Percentiles rank a stretch among this genome's conserved stretches.
Conservation (phyloP, 805 yeast genomes). For the Metschnikowia kunwiensis region DNA sequence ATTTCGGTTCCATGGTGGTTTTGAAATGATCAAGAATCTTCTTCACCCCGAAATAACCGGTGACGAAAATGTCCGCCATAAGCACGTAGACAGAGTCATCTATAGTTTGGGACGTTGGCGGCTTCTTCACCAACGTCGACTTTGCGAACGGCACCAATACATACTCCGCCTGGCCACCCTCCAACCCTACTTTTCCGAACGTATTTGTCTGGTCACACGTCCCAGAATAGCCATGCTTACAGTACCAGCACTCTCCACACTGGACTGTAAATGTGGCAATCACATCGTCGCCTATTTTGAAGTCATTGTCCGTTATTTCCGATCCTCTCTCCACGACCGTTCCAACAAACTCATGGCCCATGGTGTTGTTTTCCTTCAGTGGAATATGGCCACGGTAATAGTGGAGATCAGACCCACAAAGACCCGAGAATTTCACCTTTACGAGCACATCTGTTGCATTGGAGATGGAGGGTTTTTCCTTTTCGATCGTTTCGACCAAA, state of each 20-base stretch:
- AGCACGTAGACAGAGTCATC: constrained; percentile 45
- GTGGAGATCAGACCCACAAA: constrained; percentile 57
- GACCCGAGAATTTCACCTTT: constrained; percentile 45
- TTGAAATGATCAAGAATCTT: constrained; percentile 38
- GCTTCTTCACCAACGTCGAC: constrained; percentile 46
- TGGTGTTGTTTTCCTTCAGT: constrained; percentile 33
- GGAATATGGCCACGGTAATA: constrained; percentile 51
- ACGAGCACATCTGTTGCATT: constrained; percentile 44
- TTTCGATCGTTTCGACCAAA: constrained; percentile 37
- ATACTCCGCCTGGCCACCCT: constrained; percentile 64
- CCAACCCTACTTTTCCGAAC: constrained; percentile 54
- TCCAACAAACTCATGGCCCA: constrained; percentile 55
- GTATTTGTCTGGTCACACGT: constrained; percentile 54
- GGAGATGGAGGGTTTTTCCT: constrained; percentile 39
- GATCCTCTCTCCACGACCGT: constrained; percentile 39
- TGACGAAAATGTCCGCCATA: constrained; percentile 64
- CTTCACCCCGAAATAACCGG: constrained; percentile 58
- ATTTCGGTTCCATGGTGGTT: constrained; percentile 16
- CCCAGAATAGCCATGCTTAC: constrained; percentile 52
- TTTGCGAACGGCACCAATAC: constrained; percentile 58
- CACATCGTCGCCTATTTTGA: constrained; percentile 46
- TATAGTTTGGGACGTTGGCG: constrained; percentile 21
- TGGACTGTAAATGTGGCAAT: constrained; percentile 48
- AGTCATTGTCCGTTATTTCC: constrained; percentile 23
- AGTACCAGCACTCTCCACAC: constrained; percentile 60